These are phyloP conservation scores for Salix dunnii DNA, from an alignment of 345 rosid genomes.

Conservation along the genomic window DNA sequence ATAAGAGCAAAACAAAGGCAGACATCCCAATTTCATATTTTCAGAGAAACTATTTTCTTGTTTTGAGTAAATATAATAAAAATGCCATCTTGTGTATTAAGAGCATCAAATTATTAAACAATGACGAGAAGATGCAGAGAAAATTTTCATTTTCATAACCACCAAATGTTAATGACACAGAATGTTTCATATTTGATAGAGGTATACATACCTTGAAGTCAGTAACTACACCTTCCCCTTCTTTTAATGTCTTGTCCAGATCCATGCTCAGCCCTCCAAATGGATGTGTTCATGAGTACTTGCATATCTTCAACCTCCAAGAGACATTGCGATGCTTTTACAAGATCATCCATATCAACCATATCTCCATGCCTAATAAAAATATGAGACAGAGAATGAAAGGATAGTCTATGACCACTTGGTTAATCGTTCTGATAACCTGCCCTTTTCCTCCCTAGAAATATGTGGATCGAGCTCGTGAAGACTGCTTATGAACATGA, in stretches of 20 bases:
- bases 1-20: neutral
- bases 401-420: constrained; percentile 47
- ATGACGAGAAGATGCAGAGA: neutral
- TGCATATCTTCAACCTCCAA: neutral
- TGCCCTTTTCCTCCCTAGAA: constrained; percentile 47
- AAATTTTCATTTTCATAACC: neutral
- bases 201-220: constrained; percentile 2
- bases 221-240: neutral
- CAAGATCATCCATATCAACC: neutral
- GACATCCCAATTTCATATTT: neutral
- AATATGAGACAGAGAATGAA: neutral
- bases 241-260: neutral
- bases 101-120: neutral
- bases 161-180: neutral
- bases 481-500: constrained; percentile 49
- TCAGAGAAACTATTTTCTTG: neutral
- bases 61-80: neutral
- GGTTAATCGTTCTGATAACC: constrained; percentile 57
- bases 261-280: neutral
- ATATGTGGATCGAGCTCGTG: constrained; percentile 59
- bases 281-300: neutral
- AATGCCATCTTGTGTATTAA: neutral
- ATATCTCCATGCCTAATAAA: neutral
- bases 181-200: neutral
- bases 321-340: neutral